phyloP scores from a whole-genome alignment of 345 rosid genomes.

The Salix suchowensis region DNA sequence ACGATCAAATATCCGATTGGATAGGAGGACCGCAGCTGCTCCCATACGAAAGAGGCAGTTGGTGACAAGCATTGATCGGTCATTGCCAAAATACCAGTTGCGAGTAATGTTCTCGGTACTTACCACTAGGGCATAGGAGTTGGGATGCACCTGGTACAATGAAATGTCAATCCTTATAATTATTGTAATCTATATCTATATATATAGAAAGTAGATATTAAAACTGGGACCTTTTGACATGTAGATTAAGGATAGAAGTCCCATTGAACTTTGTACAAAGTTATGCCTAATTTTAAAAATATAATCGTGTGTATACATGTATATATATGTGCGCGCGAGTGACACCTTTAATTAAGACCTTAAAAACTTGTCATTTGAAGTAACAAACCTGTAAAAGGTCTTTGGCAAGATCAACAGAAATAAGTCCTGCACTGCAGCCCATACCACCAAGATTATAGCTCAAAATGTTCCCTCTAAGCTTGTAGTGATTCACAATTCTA shows the following conservation, averaged over 20 bases:
- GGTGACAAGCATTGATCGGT: conserved; percentile 23
- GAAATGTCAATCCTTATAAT: not conserved
- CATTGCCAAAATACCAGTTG: conserved; percentile 20
- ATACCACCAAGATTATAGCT: conserved; percentile 27
- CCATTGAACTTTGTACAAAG: too few species aligned
- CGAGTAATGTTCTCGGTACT: conserved; percentile 22
- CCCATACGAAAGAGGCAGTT: conserved; percentile 29
- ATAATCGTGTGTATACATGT: too few species aligned
- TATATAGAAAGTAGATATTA: too few species aligned
- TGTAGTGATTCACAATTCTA: conserved; percentile 13
- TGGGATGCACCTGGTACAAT: conserved; percentile 9
- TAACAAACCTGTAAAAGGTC: conserved; percentile 9
- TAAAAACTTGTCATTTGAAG: too few species aligned
- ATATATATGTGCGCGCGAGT: too few species aligned
- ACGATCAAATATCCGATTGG: conserved; percentile 17
- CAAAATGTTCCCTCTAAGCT: conserved; percentile 18
- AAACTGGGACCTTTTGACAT: too few species aligned
- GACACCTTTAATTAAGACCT: too few species aligned
- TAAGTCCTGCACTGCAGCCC: conserved; percentile 32
- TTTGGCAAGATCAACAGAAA: conserved; percentile 8
- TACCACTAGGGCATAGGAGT: conserved; percentile 23
- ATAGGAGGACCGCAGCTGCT: conserved; percentile 22
- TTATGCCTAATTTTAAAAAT: too few species aligned
- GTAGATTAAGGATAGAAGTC: too few species aligned
- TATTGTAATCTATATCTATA: not conserved